A percentile compares a stretch with the other conserved stretches of the same genome.
These are phyloP conservation scores for Candida ficus DNA, from an alignment of 805 yeast species.

Conservation along the genomic window DNA sequence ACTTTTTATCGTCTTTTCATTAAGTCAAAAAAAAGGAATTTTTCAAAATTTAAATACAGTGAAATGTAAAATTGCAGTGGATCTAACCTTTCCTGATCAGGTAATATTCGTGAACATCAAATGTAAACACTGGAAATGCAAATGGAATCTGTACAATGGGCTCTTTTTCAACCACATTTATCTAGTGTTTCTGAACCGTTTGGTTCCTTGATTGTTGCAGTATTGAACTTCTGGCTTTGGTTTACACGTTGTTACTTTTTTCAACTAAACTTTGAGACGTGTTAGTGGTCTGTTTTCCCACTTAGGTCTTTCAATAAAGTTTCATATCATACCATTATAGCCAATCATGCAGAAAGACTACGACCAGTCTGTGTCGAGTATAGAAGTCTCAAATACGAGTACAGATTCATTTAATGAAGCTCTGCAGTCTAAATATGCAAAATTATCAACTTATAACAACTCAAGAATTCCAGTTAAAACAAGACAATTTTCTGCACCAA, in stretches of 20 bases:
- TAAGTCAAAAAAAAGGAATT: not conserved
- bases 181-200: no score
- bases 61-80: no score
- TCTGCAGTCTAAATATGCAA: slow-evolving; percentile 12
- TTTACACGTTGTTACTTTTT: no score
- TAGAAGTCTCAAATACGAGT: not conserved
- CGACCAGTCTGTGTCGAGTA: not conserved
- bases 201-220: no score
- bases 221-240: no score
- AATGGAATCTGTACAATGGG: not conserved
- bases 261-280: no score
- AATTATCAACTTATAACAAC: slow-evolving; percentile 4
- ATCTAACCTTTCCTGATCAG: no score
- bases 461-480: slow-evolving; percentile 20
- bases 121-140: no score
- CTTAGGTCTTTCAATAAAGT: no score
- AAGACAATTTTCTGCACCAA: slow-evolving; percentile 19
- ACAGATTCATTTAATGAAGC: slow-evolving; percentile 1
- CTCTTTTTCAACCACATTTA: not conserved
- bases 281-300: no score
- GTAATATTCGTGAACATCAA: no score
- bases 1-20: not conserved
- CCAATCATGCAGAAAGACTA: not conserved
- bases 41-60: not conserved
- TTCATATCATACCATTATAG: no score